phyloP scores from a whole-genome alignment of 2,329 filamentous ascomycete genomes.

The Lachnellula subtilissima region DNA sequence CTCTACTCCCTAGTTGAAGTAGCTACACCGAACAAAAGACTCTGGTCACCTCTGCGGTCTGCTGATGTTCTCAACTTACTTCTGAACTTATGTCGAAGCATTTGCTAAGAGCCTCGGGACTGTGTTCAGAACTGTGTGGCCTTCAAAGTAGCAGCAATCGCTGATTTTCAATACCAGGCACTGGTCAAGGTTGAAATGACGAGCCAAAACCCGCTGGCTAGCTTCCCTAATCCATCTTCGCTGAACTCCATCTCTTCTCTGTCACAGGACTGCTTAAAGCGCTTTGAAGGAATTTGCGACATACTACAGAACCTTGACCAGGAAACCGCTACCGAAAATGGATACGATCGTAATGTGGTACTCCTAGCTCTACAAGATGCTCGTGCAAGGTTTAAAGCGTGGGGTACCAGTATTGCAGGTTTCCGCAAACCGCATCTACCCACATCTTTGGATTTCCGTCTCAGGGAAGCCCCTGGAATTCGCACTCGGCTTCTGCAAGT shows the following conservation, averaged over 20 bases:
- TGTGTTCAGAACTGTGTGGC: too few species aligned
- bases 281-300: neutral
- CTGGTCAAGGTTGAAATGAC: conserved; percentile 22
- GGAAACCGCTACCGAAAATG: conserved; percentile 1
- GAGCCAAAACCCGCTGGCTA: neutral
- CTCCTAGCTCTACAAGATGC: conserved; percentile 11
- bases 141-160: too few species aligned
- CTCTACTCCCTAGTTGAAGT: too few species aligned
- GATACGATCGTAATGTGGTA: conserved; percentile 10
- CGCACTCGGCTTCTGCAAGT: conserved; percentile 16
- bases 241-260: conserved; percentile 20
- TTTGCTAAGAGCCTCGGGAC: too few species aligned
- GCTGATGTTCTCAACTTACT: too few species aligned
- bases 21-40: too few species aligned
- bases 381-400: conserved; percentile 18
- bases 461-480: conserved; percentile 21
- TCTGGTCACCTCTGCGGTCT: too few species aligned
- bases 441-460: conserved; percentile 22
- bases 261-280: neutral
- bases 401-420: conserved; percentile 23
- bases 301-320: neutral
- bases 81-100: too few species aligned
- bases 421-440: conserved; percentile 10
- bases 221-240: neutral
- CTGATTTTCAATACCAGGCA: too few species aligned